Percentiles rank a stretch among this genome's conserved stretches.
phyloP scores from a whole-genome alignment of 1,284 basidiomycete genomes.

The Sphaerobolus stellatus region DNA sequence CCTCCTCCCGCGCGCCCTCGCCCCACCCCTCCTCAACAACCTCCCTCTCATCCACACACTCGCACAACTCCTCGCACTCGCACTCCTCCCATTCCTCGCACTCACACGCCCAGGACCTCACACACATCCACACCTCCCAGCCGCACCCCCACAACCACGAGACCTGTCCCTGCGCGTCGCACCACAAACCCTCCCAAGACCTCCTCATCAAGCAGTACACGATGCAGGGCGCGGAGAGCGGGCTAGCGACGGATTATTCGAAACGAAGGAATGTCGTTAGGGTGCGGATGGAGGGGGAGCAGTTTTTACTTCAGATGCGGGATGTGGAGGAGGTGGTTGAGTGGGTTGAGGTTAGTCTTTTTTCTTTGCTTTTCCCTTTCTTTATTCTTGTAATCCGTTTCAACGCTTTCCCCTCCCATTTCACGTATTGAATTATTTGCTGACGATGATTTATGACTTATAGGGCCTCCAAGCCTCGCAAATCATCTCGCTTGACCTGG shows the following conservation, averaged over 20 bases:
- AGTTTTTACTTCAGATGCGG: slow-evolving; percentile 91
- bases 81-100: slow-evolving; percentile 3
- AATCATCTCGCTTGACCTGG: slow-evolving; percentile 91
- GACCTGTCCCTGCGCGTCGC: slow-evolving; percentile 18
- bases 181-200: slow-evolving; percentile 3
- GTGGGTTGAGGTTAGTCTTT: slow-evolving; percentile 85
- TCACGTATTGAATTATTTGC: background rate
- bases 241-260: slow-evolving; percentile 91
- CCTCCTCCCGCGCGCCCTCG: too few relatives aligned
- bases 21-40: background rate
- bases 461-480: slow-evolving; percentile 89
- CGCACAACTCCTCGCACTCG: slow-evolving; percentile 14
- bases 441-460: slow-evolving; percentile 13
- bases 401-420: too few relatives aligned
- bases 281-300: slow-evolving; percentile 90
- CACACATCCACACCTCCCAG: slow-evolving; percentile 4
- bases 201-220: slow-evolving; percentile 56
- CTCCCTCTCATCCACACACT: slow-evolving; percentile 12
- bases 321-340: slow-evolving; percentile 86
- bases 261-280: slow-evolving; percentile 97
- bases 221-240: slow-evolving; percentile 88
- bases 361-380: slow-evolving; percentile 9
- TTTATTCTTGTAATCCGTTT: too few relatives aligned
- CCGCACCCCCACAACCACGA: slow-evolving; percentile 1
- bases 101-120: slow-evolving; percentile 5